These are phyloP conservation scores for Adansonia rubrostipa DNA, from an alignment of 441 rosid genomes.

Conservation along the genomic window DNA sequence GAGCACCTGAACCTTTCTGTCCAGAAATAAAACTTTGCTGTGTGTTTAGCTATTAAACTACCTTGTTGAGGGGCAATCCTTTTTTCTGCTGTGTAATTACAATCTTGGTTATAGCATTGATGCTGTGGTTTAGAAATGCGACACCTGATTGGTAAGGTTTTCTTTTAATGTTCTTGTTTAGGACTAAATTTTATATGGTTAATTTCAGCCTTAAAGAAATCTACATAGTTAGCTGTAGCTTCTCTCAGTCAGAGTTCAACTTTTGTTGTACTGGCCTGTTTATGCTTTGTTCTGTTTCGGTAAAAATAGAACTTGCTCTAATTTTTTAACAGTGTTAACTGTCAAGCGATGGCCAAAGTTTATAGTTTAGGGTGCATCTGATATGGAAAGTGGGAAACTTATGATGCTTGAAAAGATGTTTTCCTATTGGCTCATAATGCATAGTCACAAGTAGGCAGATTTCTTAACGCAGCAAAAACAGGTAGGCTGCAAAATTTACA, in stretches of 20 bases:
- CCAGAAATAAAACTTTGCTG: constrained; percentile 39
- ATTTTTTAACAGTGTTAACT: not conserved
- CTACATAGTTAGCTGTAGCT: not conserved
- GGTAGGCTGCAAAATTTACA: not conserved
- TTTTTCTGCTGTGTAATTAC: not conserved
- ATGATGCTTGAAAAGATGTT: not conserved
- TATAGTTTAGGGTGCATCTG: not conserved
- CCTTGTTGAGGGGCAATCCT: not conserved
- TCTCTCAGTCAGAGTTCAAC: not conserved
- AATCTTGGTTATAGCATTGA: not conserved
- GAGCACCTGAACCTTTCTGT: constrained; percentile 51
- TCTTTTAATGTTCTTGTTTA: not conserved
- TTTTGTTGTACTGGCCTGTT: not conserved
- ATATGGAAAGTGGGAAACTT: not conserved
- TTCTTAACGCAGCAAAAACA: not conserved
- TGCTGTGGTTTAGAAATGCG: not conserved
- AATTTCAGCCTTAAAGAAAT: not conserved
- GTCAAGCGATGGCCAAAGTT: not conserved
- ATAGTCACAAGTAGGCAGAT: not conserved
- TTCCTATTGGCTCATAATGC: not conserved
- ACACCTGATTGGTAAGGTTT: not conserved
- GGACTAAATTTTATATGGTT: not conserved
- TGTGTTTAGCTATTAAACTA: not conserved
- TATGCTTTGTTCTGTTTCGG: not conserved
- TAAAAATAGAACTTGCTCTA: not conserved